Evolutionary conservation across 352 stramenopile species (phyloP), one percentile per base, ranked within the genome.

Genomic region (Phytophthora vignae): DNA sequence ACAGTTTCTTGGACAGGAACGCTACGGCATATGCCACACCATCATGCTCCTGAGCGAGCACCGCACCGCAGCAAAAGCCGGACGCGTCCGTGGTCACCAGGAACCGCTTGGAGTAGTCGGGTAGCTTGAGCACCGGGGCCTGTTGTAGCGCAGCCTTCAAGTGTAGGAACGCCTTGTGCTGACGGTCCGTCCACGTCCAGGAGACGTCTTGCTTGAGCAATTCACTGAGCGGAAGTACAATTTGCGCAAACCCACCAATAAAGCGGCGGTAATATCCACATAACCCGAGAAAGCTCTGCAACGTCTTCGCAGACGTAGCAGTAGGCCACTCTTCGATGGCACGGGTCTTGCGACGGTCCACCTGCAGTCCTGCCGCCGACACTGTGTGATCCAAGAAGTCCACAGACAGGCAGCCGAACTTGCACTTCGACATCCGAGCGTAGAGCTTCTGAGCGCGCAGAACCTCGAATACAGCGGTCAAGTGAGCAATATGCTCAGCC

Each of bases 181-280:
- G 50, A 14, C 78, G 64, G 7, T 58, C 49, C 7, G n/a, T 40
- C 64, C 72, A 83, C 14, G 17, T 36, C 64, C 76, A 79, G 3
- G 17, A 0, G 8, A 21, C 19, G 6, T 77, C 63, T 0, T 78
- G 74, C 59, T 79, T 81, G 1, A 71, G 2, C 22, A 81, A 44
- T 21, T 69, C 33, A 55, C 62, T 73, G 1, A 79, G 36, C 6
- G 77, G 67, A 1, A 81, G 38, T 0, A 62, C 64, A 49, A 73
- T 48, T 19, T 63, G 5, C 1, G 63, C 58, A 53, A 73, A 82
- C 1, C 56, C 11, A 14, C 46, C 60, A 55, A 82, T 78, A 61
- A 79, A 75, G 1, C 70, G 69, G 7, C 66, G 66, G 53, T 80
- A 79, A 40, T 82, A 79, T 6, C 76, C 42, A n/a, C 44, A 55